Conservation (phyloP, 2,329 filamentous ascomycete species). For the Ophiostoma sp. region DNA sequence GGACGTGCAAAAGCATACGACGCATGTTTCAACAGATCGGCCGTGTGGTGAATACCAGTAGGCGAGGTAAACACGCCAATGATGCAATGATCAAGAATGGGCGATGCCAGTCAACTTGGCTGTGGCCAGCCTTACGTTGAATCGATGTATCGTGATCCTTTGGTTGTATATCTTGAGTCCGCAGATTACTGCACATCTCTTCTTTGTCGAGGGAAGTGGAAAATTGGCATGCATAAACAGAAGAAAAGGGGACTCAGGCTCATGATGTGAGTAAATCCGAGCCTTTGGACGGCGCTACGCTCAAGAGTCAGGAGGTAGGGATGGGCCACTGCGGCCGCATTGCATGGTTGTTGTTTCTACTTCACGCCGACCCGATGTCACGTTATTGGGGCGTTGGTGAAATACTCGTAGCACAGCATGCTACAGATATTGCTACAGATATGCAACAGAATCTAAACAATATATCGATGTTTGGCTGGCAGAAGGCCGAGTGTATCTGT, state of each 20-base stretch:
- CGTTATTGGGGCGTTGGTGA: not conserved
- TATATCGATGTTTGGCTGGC: too few relatives aligned
- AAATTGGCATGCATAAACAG: not conserved
- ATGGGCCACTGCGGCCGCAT: not conserved
- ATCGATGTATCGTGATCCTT: not conserved
- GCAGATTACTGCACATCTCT: too few relatives aligned
- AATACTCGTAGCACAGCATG: not conserved
- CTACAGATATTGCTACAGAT: not conserved
- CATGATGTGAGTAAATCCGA: not conserved
- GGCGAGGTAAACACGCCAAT: not conserved
- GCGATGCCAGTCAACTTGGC: not conserved
- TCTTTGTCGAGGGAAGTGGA: not conserved
- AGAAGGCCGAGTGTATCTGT: too few relatives aligned
- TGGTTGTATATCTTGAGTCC: not conserved
- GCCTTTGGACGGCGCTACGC: not conserved
- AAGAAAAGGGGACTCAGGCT: not conserved
- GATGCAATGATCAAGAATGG: not conserved
- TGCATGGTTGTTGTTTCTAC: not conserved
- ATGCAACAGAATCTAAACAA: too few relatives aligned
- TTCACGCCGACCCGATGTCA: not conserved
- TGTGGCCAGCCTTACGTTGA: not conserved
- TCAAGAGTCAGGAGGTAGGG: not conserved
- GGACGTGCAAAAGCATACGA: slow-evolving; percentile 2
- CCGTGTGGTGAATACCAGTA: not conserved
- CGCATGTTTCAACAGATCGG: not conserved